These are phyloP conservation scores for Helenozyma baotianmanensis DNA, from an alignment of 805 yeast genomes.

Conservation along the genomic window DNA sequence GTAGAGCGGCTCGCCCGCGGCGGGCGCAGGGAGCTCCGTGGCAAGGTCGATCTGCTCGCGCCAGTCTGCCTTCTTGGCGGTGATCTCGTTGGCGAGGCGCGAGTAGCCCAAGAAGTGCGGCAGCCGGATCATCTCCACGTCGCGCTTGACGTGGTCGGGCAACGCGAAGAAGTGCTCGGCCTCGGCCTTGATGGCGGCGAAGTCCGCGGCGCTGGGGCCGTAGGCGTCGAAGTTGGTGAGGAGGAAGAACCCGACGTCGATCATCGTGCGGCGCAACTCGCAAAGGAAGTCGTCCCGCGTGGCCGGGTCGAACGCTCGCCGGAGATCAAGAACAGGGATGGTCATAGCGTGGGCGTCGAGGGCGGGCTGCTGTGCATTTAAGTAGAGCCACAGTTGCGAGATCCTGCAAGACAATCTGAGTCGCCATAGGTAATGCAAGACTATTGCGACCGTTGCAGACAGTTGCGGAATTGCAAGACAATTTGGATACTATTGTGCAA, in stretches of 20 bases:
- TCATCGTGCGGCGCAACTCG: slow-evolving; percentile 42
- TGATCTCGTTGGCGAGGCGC: slow-evolving; percentile 52
- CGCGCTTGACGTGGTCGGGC: slow-evolving; percentile 41
- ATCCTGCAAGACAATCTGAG: too few relatives aligned
- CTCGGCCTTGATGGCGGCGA: slow-evolving; percentile 34
- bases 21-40: slow-evolving; percentile 45
- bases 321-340: slow-evolving; percentile 45
- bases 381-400: too few relatives aligned
- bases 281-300: slow-evolving; percentile 41
- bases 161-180: slow-evolving; percentile 42
- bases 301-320: slow-evolving; percentile 34
- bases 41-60: slow-evolving; percentile 62
- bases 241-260: slow-evolving; percentile 53
- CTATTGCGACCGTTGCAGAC: too few relatives aligned
- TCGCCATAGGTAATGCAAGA: too few relatives aligned
- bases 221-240: slow-evolving; percentile 32
- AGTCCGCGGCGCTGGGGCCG: slow-evolving; percentile 40
- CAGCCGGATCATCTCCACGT: slow-evolving; percentile 49
- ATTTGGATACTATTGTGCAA: too few relatives aligned
- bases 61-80: slow-evolving; percentile 51
- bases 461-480: too few relatives aligned
- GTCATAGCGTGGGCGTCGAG: too few relatives aligned
- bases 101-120: slow-evolving; percentile 60
- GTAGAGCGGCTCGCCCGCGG: slow-evolving; percentile 36
- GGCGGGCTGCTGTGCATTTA: too few relatives aligned